Percentiles rank a stretch among this genome's conserved stretches.
These are phyloP conservation scores for Lactarius indigo DNA, from an alignment of 768 basidiomycete genomes.

Conservation along the genomic window DNA sequence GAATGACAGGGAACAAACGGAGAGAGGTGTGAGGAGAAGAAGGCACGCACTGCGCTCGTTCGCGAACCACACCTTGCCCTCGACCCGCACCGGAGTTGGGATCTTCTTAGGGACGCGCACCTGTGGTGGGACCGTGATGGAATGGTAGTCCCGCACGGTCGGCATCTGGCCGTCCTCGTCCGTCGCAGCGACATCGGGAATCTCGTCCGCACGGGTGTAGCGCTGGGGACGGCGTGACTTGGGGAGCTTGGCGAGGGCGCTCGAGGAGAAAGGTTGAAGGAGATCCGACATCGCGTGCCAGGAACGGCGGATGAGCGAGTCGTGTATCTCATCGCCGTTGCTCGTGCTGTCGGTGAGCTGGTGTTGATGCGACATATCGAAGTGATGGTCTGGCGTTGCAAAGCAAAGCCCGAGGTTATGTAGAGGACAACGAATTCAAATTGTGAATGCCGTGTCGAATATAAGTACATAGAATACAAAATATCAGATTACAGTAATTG, in stretches of 20 bases:
- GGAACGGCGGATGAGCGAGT: constrained; percentile 49
- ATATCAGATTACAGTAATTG: neutral
- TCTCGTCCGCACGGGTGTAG: constrained; percentile 70
- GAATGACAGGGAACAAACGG: neutral
- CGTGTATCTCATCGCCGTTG: constrained; percentile 26
- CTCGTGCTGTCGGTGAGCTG: constrained; percentile 12
- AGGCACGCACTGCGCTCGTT: constrained; percentile 80
- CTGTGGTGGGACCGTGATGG: constrained; percentile 63
- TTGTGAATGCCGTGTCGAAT: neutral
- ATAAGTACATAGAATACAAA: neutral
- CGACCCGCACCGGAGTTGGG: constrained; percentile 77
- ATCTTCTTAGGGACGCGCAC: constrained; percentile 82
- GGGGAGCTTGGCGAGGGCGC: constrained; percentile 52
- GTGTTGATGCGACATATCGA: constrained; percentile 4
- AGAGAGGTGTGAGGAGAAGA: constrained; percentile 23
- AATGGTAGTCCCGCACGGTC: constrained; percentile 68
- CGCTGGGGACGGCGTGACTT: constrained; percentile 38
- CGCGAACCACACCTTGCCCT: constrained; percentile 97
- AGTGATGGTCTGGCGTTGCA: neutral
- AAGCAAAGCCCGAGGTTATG: neutral
- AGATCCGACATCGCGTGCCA: constrained; percentile 59
- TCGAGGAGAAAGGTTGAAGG: constrained; percentile 64
- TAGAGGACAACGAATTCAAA: neutral
- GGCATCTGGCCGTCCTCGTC: constrained; percentile 53
- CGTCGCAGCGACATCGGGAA: constrained; percentile 52